A percentile compares a stretch with the other conserved stretches of the same genome.
Evolutionary conservation across 1,284 basidiomycete genomes (phyloP).

Genomic region (Tremellales sp.): DNA sequence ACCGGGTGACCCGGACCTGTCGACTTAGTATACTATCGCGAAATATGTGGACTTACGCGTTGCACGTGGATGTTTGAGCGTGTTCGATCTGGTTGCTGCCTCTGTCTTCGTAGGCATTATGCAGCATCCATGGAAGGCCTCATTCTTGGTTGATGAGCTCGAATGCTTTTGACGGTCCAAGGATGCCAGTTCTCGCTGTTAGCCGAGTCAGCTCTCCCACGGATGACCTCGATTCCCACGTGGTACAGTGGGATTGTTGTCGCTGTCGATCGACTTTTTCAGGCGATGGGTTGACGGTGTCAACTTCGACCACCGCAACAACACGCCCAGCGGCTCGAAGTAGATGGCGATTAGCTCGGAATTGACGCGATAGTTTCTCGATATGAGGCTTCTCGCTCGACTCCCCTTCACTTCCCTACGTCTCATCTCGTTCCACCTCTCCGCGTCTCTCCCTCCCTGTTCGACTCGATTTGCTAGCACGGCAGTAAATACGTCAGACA

Average conservation of each 20-base stretch:
- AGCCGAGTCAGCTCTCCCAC: slow-evolving; percentile 8
- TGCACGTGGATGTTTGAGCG: background rate
- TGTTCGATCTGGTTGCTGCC: background rate
- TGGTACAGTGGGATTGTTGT: background rate
- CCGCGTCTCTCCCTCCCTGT: background rate
- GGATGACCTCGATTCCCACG: background rate
- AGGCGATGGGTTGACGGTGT: background rate
- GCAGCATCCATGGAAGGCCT: background rate
- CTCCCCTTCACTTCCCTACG: slow-evolving; percentile 11
- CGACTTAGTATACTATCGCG: background rate
- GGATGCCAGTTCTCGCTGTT: background rate
- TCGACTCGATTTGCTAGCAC: slow-evolving; percentile 1
- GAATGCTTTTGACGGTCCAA: background rate
- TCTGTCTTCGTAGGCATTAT: background rate
- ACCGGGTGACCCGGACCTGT: background rate
- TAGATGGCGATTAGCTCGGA: no score
- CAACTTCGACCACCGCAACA: no score
- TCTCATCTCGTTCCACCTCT: slow-evolving; percentile 10
- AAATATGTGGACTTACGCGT: background rate
- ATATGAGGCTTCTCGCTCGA: slow-evolving; percentile 3
- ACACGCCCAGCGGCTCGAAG: no score
- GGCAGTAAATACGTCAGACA: slow-evolving; percentile 8
- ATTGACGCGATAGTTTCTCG: no score
- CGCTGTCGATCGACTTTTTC: background rate
- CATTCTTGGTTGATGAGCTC: background rate